These are phyloP conservation scores for Nakaseomyces delphensis DNA, from an alignment of 1,139 yeast genomes.

Conservation along the genomic window DNA sequence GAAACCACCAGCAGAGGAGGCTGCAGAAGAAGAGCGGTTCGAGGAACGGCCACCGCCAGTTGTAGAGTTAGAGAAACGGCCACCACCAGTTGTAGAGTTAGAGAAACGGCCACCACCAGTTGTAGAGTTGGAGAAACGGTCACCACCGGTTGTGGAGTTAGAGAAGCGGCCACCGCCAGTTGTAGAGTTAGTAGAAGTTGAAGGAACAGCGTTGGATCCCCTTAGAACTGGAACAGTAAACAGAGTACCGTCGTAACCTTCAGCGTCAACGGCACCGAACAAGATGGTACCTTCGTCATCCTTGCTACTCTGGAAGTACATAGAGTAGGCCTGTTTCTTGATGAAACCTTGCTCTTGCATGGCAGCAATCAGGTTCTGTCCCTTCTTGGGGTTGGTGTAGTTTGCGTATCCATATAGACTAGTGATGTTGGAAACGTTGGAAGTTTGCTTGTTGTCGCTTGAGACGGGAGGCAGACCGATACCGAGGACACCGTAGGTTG, in stretches of 20 bases:
- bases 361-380: slow-evolving; percentile 33
- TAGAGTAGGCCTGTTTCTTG: slow-evolving; percentile 44
- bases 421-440: background rate
- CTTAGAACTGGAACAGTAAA: slow-evolving; percentile 36
- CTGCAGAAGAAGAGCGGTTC: slow-evolving; percentile 8
- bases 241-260: slow-evolving; percentile 42
- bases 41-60: slow-evolving; percentile 10
- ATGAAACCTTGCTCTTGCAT: slow-evolving; percentile 29
- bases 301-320: slow-evolving; percentile 38
- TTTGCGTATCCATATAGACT: slow-evolving; percentile 5
- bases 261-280: slow-evolving; percentile 52
- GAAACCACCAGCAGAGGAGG: slow-evolving; percentile 22
- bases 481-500: slow-evolving; percentile 2
- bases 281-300: slow-evolving; percentile 39
- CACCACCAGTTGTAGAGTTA: background rate
- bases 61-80: background rate
- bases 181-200: background rate
- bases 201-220: background rate
- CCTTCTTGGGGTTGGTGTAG: slow-evolving; percentile 45
- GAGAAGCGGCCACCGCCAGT: background rate
- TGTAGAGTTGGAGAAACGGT: background rate
- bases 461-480: slow-evolving; percentile 1
- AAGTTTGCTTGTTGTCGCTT: background rate
- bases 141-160: background rate
- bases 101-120: background rate